These are phyloP conservation scores for Leptographium galeiforme DNA, from an alignment of 2,329 filamentous ascomycete genomes.

Conservation along the genomic window DNA sequence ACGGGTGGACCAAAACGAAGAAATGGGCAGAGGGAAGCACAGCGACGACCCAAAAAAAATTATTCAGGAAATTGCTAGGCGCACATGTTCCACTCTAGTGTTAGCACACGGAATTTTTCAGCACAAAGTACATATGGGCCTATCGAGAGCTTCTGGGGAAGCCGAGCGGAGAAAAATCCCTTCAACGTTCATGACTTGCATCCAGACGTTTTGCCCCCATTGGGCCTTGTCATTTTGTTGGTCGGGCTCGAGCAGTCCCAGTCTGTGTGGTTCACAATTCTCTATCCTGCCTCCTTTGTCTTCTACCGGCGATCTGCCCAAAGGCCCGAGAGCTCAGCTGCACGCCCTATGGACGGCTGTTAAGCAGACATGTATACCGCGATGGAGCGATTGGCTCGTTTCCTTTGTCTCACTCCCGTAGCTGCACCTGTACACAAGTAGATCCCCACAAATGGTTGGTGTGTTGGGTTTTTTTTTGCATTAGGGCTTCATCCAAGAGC, in stretches of 20 bases:
- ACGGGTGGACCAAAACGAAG: slow-evolving; percentile 8
- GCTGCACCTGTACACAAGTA: neutral
- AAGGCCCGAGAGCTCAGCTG: neutral
- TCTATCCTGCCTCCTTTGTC: neutral
- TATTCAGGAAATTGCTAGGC: slow-evolving; percentile 5
- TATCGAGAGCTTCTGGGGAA: neutral
- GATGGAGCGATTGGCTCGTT: neutral
- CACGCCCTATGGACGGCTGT: neutral
- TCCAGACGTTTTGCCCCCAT: neutral
- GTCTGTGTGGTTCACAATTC: neutral
- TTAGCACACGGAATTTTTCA: slow-evolving; percentile 1
- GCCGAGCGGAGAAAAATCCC: neutral
- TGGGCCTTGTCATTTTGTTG: neutral
- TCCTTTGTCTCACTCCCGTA: neutral
- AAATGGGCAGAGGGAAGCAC: slow-evolving; percentile 8
- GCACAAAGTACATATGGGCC: neutral
- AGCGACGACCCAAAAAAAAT: slow-evolving; percentile 8
- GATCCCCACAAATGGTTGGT: neutral
- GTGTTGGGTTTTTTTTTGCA: neutral
- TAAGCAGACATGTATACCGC: neutral
- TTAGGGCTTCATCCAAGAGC: neutral
- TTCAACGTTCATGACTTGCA: neutral
- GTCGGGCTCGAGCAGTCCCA: neutral
- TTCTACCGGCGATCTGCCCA: too few relatives aligned
- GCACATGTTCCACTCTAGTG: slow-evolving; percentile 3